A percentile compares a stretch with the other conserved stretches of the same genome.
phyloP scores from a whole-genome alignment of 352 stramenopile genomes.

The Pythium brachiatum region DNA sequence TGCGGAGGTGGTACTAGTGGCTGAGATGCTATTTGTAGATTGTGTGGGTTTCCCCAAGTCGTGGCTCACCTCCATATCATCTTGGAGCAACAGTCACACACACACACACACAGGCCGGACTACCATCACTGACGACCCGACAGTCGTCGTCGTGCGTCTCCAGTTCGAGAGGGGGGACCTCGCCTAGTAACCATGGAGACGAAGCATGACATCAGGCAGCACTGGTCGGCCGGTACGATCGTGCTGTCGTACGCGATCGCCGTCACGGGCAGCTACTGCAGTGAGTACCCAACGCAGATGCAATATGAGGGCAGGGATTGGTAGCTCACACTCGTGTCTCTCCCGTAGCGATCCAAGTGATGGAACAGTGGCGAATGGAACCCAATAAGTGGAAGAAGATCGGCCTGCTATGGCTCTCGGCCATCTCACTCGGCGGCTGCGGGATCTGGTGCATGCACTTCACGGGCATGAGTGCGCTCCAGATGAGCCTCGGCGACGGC shows the following conservation, averaged over 20 bases:
- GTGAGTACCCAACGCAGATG: constrained; percentile 24
- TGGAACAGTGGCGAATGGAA: constrained; percentile 63
- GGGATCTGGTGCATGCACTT: constrained; percentile 81
- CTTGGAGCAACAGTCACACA: too few species aligned
- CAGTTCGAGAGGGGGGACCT: too few species aligned
- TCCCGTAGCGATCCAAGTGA: constrained; percentile 56
- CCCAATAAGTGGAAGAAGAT: constrained; percentile 38
- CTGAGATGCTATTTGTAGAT: too few species aligned
- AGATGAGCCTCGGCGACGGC: constrained; percentile 40
- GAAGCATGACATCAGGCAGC: constrained; percentile 31
- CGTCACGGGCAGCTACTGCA: constrained; percentile 57
- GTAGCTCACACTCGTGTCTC: too few species aligned
- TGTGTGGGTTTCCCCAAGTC: too few species aligned
- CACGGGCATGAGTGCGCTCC: constrained; percentile 62
- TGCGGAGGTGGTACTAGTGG: too few species aligned
- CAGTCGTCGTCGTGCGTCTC: too few species aligned
- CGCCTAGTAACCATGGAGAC: constrained; percentile 1
- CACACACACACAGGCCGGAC: too few species aligned
- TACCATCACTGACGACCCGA: too few species aligned
- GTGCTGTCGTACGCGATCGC: constrained; percentile 53
- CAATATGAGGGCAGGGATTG: too few species aligned
- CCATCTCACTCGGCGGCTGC: constrained; percentile 53
- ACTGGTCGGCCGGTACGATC: constrained; percentile 42
- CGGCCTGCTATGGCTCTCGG: constrained; percentile 39
- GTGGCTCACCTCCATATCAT: too few species aligned